These are phyloP conservation scores for Diaporthe sp. DNA, from an alignment of 2,329 filamentous ascomycete genomes.

Conservation along the genomic window DNA sequence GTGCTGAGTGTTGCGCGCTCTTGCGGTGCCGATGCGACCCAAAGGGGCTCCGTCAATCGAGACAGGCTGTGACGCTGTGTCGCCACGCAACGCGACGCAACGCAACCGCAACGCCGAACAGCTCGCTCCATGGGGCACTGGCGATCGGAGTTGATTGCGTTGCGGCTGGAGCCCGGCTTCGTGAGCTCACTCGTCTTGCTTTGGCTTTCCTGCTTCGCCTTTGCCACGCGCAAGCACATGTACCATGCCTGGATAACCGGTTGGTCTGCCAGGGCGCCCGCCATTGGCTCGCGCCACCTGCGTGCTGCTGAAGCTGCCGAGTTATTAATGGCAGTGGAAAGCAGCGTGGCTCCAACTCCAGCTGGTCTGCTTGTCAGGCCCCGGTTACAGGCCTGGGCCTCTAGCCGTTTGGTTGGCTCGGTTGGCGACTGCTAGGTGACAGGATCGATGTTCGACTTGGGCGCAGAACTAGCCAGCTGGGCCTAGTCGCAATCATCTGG, in stretches of 20 bases:
- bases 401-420: slow-evolving; percentile 36
- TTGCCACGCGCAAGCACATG: slow-evolving; percentile 27
- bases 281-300: slow-evolving; percentile 34
- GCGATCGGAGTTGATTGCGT: slow-evolving; percentile 36
- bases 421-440: slow-evolving; percentile 31
- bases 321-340: slow-evolving; percentile 34
- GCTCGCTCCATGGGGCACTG: slow-evolving; percentile 28
- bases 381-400: slow-evolving; percentile 21
- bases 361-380: slow-evolving; percentile 36
- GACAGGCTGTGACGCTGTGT: slow-evolving; percentile 32
- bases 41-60: slow-evolving; percentile 36
- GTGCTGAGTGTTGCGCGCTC: slow-evolving; percentile 20
- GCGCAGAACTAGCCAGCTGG: slow-evolving; percentile 29
- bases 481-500: slow-evolving; percentile 35
- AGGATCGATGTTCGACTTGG: slow-evolving; percentile 28
- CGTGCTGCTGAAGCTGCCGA: slow-evolving; percentile 34
- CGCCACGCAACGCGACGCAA: slow-evolving; percentile 32
- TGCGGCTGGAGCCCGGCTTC: slow-evolving; percentile 36
- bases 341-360: slow-evolving; percentile 31
- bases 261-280: slow-evolving; percentile 6
- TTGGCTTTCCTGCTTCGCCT: slow-evolving; percentile 15
- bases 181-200: slow-evolving; percentile 19
- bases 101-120: slow-evolving; percentile 26
- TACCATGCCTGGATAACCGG: slow-evolving; percentile 26
- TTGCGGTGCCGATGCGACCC: slow-evolving; percentile 15